Evolutionary conservation across 805 yeast species (phyloP), one percentile per base, ranked within the genome.

Genomic region (Jamesozyma spencerorum): DNA sequence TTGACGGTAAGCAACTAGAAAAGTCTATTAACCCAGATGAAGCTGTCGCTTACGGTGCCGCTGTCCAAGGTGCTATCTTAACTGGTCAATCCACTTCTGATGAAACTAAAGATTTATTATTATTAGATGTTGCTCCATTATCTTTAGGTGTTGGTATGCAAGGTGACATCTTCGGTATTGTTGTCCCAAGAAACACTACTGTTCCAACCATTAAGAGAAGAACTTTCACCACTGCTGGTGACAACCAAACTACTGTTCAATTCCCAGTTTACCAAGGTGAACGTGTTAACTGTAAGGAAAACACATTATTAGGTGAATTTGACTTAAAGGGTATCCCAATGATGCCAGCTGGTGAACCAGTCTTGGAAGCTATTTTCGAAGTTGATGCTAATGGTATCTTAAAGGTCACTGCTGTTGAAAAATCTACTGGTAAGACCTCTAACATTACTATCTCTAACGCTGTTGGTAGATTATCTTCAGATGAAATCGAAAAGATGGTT

Each of bases 181-280:
- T 92, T 68, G 94, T 92, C 58, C 96, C 96, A 75, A 87, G 98
- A 79, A 92, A 92, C 85, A 85, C 97, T 59, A 90, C 97, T 62
- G 95, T 90, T 60, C 98, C 98, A 72, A 90, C 97, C 70, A 84
- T 87, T 74, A 90, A 90, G 84, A 83, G 95, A 67, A 87, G 95
- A 77, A 90, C 95, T 58, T 90, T 90, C 86, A 87, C 98, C 66
- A 90, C 98, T 57, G 94, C 85, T 64, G 95, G 84, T 60, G 98
- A 90, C 79, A 86, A 85, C 79, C 98, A 90, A 77, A 90, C 97
- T 64, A 85, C 95, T 57, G 97, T 90, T 54, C 92, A 85, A 72
- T 87, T 90, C 84, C 97, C 95, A 71, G 97, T 90, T 55, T 90
- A 83, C 81, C 97, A 90, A 79, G 98, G 98, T 81, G 98, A 90